Conservation (phyloP, 1,139 yeast species). For the Debaryomycetaceae sp. region DNA sequence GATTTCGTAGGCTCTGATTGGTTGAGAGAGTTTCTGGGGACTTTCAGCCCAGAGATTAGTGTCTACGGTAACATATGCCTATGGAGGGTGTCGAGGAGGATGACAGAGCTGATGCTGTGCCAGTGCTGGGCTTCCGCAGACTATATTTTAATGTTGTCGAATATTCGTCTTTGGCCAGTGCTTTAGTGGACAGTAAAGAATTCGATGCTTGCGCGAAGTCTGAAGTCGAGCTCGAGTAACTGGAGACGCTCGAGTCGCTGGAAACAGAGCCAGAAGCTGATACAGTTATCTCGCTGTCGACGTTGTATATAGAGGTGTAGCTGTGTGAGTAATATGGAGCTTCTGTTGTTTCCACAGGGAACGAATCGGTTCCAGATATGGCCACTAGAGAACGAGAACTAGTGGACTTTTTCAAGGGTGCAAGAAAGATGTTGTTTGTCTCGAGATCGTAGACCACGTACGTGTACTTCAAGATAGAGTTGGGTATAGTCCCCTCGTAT, state of each 20-base stretch:
- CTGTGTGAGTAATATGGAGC: conserved; percentile 12
- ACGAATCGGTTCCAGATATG: conserved; percentile 4
- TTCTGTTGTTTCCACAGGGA: conserved; percentile 15
- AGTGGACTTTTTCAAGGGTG: conserved; percentile 8
- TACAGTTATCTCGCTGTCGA: conserved; percentile 11
- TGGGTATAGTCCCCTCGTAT: conserved; percentile 18
- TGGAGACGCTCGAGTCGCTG: background rate
- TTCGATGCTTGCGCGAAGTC: background rate
- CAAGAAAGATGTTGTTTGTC: conserved; percentile 15
- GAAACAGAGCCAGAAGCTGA: background rate
- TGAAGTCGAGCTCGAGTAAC: background rate
- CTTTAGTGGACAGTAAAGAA: background rate
- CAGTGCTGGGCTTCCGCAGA: background rate
- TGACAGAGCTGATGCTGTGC: conserved; percentile 1
- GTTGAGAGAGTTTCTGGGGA: background rate
- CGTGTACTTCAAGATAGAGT: conserved; percentile 14
- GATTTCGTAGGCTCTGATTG: conserved; percentile 6
- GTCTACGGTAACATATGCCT: conserved; percentile 2
- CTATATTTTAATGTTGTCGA: background rate
- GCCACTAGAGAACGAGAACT: conserved; percentile 1
- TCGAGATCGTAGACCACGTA: conserved; percentile 21
- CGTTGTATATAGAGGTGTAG: conserved; percentile 14
- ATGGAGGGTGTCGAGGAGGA: background rate
- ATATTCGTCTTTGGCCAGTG: background rate
- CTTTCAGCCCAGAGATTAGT: background rate